Evolutionary conservation across 306 rosid species (phyloP).

Genomic region (Rosa rugosa): DNA sequence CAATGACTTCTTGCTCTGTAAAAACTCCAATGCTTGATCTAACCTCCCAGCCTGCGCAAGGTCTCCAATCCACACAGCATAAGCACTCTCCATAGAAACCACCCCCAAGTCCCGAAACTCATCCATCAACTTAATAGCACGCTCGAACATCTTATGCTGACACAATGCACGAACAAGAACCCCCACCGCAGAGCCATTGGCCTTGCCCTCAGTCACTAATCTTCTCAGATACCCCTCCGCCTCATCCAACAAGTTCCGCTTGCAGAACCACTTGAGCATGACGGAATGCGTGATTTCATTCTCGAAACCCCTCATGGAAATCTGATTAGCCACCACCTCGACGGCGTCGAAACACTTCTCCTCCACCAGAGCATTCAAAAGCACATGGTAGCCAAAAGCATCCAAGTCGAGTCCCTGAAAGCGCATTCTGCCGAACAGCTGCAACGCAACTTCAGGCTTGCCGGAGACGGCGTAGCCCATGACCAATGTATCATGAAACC

Average conservation of each 20-base stretch:
- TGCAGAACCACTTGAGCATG: slow-evolving; percentile 54
- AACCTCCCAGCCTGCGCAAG: slow-evolving; percentile 61
- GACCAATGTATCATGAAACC: slow-evolving; percentile 61
- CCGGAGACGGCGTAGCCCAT: slow-evolving; percentile 80
- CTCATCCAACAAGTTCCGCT: slow-evolving; percentile 45
- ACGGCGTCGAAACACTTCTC: slow-evolving; percentile 44
- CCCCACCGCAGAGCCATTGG: slow-evolving; percentile 39
- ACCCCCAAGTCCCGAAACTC: slow-evolving; percentile 39
- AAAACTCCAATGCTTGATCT: slow-evolving; percentile 58
- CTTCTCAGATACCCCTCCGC: slow-evolving; percentile 50
- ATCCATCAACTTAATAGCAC: slow-evolving; percentile 49
- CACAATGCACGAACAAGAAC: slow-evolving; percentile 55
- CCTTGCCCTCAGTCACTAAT: slow-evolving; percentile 34
- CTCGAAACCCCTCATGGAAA: slow-evolving; percentile 48
- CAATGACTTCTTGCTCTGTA: slow-evolving; percentile 37
- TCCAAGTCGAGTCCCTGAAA: slow-evolving; percentile 67
- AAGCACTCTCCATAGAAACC: slow-evolving; percentile 40
- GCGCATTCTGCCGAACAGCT: slow-evolving; percentile 69
- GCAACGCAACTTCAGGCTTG: slow-evolving; percentile 60
- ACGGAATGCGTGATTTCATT: slow-evolving; percentile 38
- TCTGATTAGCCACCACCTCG: slow-evolving; percentile 46
- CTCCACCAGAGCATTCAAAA: slow-evolving; percentile 62
- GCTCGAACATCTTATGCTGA: slow-evolving; percentile 40
- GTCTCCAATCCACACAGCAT: slow-evolving; percentile 53
- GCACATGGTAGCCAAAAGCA: slow-evolving; percentile 48